phyloP scores from a whole-genome alignment of 805 yeast species.

The Candida fluviatilis region DNA sequence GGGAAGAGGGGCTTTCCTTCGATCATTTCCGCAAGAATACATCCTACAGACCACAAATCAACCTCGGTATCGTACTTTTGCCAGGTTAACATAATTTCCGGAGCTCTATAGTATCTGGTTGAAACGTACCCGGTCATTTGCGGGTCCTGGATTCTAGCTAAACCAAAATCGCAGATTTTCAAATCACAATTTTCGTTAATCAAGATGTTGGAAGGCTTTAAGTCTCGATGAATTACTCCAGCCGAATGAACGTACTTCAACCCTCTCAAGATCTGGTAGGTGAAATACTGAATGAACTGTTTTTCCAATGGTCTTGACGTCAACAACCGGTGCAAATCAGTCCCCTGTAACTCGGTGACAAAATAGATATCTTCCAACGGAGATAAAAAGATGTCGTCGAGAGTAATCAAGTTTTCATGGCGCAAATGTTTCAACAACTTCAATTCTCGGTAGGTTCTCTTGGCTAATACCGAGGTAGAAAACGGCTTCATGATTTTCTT shows the following conservation, averaged over 20 bases:
- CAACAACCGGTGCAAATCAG: constrained; percentile 87
- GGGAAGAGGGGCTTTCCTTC: constrained; percentile 97
- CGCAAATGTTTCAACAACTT: constrained; percentile 87
- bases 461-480: constrained; percentile 89
- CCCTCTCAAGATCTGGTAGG: constrained; percentile 90
- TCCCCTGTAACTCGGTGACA: constrained; percentile 95
- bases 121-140: constrained; percentile 99
- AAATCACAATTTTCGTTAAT: constrained; percentile 89
- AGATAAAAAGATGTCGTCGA: constrained; percentile 89
- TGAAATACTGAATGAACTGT: constrained; percentile 94
- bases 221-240: constrained; percentile 86
- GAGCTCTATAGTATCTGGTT: constrained; percentile 94
- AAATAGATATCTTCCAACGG: constrained; percentile 95
- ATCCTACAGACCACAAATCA: constrained; percentile 97
- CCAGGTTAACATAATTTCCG: constrained; percentile 98
- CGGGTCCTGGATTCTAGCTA: constrained; percentile 96
- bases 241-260: constrained; percentile 88
- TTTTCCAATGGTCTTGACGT: constrained; percentile 92
- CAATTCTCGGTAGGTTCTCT: constrained; percentile 93
- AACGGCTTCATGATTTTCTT: constrained; percentile 98
- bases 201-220: constrained; percentile 79
- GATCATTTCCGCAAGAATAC: constrained; percentile 96
- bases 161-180: constrained; percentile 90
- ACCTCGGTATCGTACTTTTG: constrained; percentile 96
- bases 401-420: constrained; percentile 90